These are phyloP conservation scores for Gloeophyllum trabeum DNA, from an alignment of 768 basidiomycete genomes.

Conservation along the genomic window DNA sequence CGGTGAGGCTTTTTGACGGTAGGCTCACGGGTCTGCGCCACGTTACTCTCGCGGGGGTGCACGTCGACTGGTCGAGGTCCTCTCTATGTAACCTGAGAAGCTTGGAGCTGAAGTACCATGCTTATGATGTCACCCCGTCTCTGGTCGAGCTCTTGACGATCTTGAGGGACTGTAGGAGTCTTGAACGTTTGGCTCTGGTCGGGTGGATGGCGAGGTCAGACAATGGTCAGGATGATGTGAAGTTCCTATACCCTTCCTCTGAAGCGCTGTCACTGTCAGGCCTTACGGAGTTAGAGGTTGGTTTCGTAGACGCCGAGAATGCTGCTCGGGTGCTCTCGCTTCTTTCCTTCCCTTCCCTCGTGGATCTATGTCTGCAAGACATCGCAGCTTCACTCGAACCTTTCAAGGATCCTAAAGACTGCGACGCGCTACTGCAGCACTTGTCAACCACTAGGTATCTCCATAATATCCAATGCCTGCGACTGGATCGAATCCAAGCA, in stretches of 20 bases:
- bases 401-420: no score
- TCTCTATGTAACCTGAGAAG: slow-evolving; percentile 29
- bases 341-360: slow-evolving; percentile 26
- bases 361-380: slow-evolving; percentile 32
- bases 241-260: no score
- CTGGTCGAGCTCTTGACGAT: slow-evolving; percentile 33
- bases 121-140: slow-evolving; percentile 44
- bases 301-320: slow-evolving; percentile 31
- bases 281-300: slow-evolving; percentile 26
- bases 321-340: slow-evolving; percentile 25
- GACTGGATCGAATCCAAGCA: no score
- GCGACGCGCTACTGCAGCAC: no score
- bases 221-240: no score
- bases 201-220: slow-evolving; percentile 40
- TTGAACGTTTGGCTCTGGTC: slow-evolving; percentile 33
- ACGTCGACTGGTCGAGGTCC: slow-evolving; percentile 38
- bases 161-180: slow-evolving; percentile 23
- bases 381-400: slow-evolving; percentile 27
- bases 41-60: slow-evolving; percentile 43
- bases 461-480: no score
- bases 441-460: no score
- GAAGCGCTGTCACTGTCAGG: slow-evolving; percentile 10
- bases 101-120: slow-evolving; percentile 45
- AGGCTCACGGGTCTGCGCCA: slow-evolving; percentile 23
- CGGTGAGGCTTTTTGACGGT: slow-evolving; percentile 29